These are phyloP conservation scores for Brassica cretica DNA, from an alignment of 345 rosid genomes.

Conservation along the genomic window DNA sequence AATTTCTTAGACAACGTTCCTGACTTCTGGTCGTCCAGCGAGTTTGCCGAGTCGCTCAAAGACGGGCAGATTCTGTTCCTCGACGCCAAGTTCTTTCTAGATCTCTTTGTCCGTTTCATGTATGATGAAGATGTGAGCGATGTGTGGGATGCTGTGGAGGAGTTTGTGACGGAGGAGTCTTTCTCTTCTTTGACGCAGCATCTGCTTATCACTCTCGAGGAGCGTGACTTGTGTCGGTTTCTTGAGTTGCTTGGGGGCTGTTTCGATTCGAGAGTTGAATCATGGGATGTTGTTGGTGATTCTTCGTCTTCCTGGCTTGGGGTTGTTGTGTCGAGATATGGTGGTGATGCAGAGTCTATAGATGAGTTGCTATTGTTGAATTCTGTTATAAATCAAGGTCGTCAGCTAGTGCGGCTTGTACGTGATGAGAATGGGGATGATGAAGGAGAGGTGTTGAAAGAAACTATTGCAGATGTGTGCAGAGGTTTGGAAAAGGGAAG, in stretches of 20 bases:
- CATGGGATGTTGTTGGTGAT: conserved; percentile 35
- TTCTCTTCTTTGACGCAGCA: conserved; percentile 66
- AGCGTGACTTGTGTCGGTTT: conserved; percentile 51
- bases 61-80: conserved; percentile 74
- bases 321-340: conserved; percentile 49
- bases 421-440: conserved; percentile 58
- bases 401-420: conserved; percentile 60
- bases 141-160: conserved; percentile 68
- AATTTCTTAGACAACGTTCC: conserved; percentile 81
- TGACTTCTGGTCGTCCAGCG: conserved; percentile 85
- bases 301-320: conserved; percentile 64
- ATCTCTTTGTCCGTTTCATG: conserved; percentile 65
- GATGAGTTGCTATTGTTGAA: conserved; percentile 69
- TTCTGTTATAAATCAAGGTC: conserved; percentile 62
- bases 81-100: conserved; percentile 66
- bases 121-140: conserved; percentile 62
- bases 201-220: conserved; percentile 74
- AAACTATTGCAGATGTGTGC: conserved; percentile 46
- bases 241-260: conserved; percentile 51
- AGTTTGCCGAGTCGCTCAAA: conserved; percentile 73
- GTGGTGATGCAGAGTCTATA: conserved; percentile 47
- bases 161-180: conserved; percentile 64
- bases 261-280: conserved; percentile 37
- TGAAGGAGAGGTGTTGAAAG: conserved; percentile 46
- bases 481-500: conserved; percentile 39